Evolutionary conservation across 2,329 filamentous ascomycete species (phyloP), one percentile per base, ranked within the genome.

Genomic region (Penicillium hordei): DNA sequence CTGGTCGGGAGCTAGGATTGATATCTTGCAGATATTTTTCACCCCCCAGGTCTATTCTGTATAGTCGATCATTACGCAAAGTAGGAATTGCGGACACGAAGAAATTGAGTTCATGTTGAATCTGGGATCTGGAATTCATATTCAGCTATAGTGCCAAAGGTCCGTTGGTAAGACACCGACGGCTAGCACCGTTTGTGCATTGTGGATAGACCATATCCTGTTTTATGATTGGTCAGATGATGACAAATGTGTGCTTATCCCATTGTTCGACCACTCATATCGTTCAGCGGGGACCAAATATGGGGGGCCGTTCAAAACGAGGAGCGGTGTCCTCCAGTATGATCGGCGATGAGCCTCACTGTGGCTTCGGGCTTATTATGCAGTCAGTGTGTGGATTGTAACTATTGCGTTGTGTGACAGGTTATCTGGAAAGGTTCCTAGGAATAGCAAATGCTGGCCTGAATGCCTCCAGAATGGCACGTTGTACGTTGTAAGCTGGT

Each of bases 81-180:
- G 5, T 12, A 31, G 34, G 33, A 15, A 57, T 39, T 13, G 29
- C 19, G 7, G 5, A 25, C n/a, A 29, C 42, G 36, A 42, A 27
- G n/a, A 25, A 34, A 29, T 5, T 23, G 25, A 27, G 13, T 31
- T 13, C 33, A 55, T 21, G 13, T 39, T n/a, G 31, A 52, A 52
- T 43, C 45, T 42, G 25, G 38, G 27, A 48, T 57, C 38, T 46
- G 36, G 39, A 17, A 29, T 49, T 62, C 52, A 44, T 50, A 44
- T 52, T 62, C 55, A 57, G 58, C 58, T 56, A 36, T 7, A 27
- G 10, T 42, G 31, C 10, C 15, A 19, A 4, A 12, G 39, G 34
- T 39, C 29, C 27, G n/a, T 44, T 45, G 52, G 48, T 29, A 27
- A 52, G 64, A 65, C 61, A 65, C 64, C 64, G 64, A 66, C 64